phyloP scores from a whole-genome alignment of 2,329 filamentous ascomycete species.

The Teratosphaeriaceae sp. region DNA sequence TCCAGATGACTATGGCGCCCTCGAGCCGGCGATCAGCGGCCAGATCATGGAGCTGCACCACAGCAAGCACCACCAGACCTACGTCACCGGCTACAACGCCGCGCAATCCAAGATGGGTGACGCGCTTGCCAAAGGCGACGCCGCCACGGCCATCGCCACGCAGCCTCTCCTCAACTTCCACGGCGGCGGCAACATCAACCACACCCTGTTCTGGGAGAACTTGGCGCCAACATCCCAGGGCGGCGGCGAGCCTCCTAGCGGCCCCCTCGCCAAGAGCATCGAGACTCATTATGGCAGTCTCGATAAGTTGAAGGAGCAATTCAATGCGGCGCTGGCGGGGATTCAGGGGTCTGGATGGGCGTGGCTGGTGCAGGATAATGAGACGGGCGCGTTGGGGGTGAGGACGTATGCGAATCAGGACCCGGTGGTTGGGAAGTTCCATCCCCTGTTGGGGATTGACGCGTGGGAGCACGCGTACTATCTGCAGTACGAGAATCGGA shows the following conservation, averaged over 20 bases:
- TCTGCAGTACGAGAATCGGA: conserved; percentile 93
- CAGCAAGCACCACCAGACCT: conserved; percentile 90
- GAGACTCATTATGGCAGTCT: conserved; percentile 53
- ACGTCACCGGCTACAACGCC: conserved; percentile 82
- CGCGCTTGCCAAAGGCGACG: conserved; percentile 48
- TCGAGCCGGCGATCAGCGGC: conserved; percentile 76
- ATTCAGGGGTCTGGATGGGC: conserved; percentile 67
- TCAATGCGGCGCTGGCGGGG: conserved; percentile 57
- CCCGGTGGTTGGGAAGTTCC: conserved; percentile 73
- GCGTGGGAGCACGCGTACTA: conserved; percentile 97
- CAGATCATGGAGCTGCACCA: conserved; percentile 97
- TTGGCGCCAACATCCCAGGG: conserved; percentile 60
- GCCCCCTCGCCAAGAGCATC: conserved; percentile 52
- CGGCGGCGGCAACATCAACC: conserved; percentile 59
- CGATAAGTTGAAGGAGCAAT: conserved; percentile 54
- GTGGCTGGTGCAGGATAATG: conserved; percentile 69
- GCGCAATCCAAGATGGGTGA: conserved; percentile 64
- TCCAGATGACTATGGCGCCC: conserved; percentile 89
- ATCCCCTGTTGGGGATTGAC: conserved; percentile 81
- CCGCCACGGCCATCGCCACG: conserved; percentile 48
- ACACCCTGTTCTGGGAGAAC: conserved; percentile 65
- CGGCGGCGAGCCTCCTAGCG: conserved; percentile 57
- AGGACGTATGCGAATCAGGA: conserved; percentile 83
- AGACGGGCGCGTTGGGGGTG: conserved; percentile 59
- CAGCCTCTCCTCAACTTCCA: conserved; percentile 60